Evolutionary conservation across 495 filamentous ascomycete species (phyloP).

Genomic region (Penicillium samsonianum): DNA sequence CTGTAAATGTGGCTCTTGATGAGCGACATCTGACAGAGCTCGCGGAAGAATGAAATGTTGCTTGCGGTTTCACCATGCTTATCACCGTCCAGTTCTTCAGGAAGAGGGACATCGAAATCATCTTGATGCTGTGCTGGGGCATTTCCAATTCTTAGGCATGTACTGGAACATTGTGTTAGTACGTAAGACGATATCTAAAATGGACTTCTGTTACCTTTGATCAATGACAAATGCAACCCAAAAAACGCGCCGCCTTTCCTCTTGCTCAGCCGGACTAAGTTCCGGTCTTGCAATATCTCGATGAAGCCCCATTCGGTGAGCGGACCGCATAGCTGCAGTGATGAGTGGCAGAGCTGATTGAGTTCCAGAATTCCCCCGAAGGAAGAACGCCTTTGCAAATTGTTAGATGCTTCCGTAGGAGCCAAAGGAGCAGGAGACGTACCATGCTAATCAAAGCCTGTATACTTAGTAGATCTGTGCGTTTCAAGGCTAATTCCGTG

Average conservation of each 20-base stretch:
- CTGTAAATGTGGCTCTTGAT: conserved; percentile 93
- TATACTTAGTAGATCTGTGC: conserved; percentile 89
- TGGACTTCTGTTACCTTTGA: conserved; percentile 62
- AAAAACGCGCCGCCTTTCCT: conserved; percentile 92
- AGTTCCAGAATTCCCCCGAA: conserved; percentile 92
- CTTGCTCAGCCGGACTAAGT: conserved; percentile 77
- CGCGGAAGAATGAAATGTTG: conserved; percentile 84
- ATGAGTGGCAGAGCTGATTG: conserved; percentile 88
- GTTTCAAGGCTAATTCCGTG: conserved; percentile 85
- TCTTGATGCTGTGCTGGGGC: conserved; percentile 91
- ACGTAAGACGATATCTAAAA: not conserved
- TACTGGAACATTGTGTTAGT: conserved; percentile 38
- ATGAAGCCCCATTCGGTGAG: conserved; percentile 93
- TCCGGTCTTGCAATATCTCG: conserved; percentile 83
- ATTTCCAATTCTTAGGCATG: conserved; percentile 83
- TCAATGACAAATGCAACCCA: conserved; percentile 97
- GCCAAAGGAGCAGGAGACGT: conserved; percentile 9
- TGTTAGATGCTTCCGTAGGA: conserved; percentile 4
- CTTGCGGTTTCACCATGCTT: conserved; percentile 66
- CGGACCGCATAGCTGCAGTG: conserved; percentile 84
- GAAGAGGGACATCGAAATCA: conserved; percentile 93
- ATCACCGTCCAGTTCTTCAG: conserved; percentile 74
- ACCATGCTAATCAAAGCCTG: conserved; percentile 93
- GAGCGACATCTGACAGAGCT: conserved; percentile 81
- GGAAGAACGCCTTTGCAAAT: conserved; percentile 67